These are phyloP conservation scores for Diplodia mutila DNA, from an alignment of 2,329 filamentous ascomycete species.

Conservation along the genomic window DNA sequence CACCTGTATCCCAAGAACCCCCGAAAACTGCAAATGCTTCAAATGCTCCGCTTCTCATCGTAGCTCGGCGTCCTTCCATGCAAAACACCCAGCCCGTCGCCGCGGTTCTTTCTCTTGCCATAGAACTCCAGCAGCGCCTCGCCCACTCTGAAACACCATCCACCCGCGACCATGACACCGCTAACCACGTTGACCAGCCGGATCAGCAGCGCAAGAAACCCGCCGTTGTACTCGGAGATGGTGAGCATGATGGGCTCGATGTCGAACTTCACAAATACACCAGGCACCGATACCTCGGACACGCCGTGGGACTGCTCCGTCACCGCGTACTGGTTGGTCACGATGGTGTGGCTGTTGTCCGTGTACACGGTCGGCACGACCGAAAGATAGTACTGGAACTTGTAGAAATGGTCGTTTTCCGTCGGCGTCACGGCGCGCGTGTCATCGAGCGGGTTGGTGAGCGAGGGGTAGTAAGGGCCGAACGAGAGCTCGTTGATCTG, in stretches of 20 bases:
- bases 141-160: constrained; percentile 86
- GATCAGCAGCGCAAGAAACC: constrained; percentile 74
- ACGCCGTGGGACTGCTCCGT: constrained; percentile 81
- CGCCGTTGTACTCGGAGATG: constrained; percentile 78
- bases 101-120: constrained; percentile 46
- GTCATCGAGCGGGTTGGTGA: constrained; percentile 91
- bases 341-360: constrained; percentile 63
- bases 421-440: constrained; percentile 74
- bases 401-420: constrained; percentile 72
- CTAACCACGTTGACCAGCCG: constrained; percentile 88
- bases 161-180: constrained; percentile 88
- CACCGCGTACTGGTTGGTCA: constrained; percentile 97
- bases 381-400: constrained; percentile 97
- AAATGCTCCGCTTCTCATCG: constrained; percentile 22
- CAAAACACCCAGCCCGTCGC: constrained; percentile 54
- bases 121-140: constrained; percentile 69
- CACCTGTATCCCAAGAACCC: background rate
- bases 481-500: constrained; percentile 95
- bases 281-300: constrained; percentile 72
- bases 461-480: constrained; percentile 91
- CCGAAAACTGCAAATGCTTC: background rate
- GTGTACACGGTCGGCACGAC: constrained; percentile 93
- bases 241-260: constrained; percentile 93
- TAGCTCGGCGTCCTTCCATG: constrained; percentile 19
- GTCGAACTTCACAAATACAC: constrained; percentile 98